Base-by-base conservation (phyloP, 2,329 filamentous ascomycete species). In the Venturia oleaginea region DNA sequence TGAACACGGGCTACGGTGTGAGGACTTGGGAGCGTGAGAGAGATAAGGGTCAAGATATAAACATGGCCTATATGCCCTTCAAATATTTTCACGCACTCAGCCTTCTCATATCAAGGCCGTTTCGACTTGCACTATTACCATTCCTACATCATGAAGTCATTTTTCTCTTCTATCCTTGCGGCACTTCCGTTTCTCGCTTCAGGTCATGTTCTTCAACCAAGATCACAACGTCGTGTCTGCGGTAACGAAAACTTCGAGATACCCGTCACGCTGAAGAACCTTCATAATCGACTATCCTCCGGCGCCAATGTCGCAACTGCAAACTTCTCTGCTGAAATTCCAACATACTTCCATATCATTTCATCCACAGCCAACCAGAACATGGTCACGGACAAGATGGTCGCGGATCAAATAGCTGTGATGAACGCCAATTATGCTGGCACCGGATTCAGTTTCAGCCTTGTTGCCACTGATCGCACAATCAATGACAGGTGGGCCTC, bases 261-360 rank as follows among this genome's bases (percentile, higher is more conserved):
- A 37, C 51, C 51, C 15, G 51, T n/a, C 2, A 5, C 27, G 6
- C 30, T 57, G 6, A 57, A 15, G 24, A 34, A 11, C 4, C 51
- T 57, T 11, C 51, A 32, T 8, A 57, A 6, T 30, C 19, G 30
- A 19, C 11, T 57, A 32, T 30, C 51, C 10, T 19, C 51, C 27
- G 15, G 51, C 30, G 19, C 51, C 15, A 32, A 57, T 7, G 19
- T 32, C 4, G 7, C 51, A n/a, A 15, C 30, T 10, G 51, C 27
- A 15, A 57, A 34, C 17, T 34, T 57, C 17, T 34, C 51, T 7
- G 51, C 51, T 4, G 32, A 27, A 4, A 42, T 62, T 24, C 61
- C 61, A 46, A 62, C 61, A 22, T 46, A 46, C 15, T 62, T 63
- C n/a, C 62, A 63, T 15, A 32, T 63, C n/a, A 48, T 63, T n/a